Base-by-base conservation (phyloP, 1,139 yeast species). In the Diutina sp. region DNA sequence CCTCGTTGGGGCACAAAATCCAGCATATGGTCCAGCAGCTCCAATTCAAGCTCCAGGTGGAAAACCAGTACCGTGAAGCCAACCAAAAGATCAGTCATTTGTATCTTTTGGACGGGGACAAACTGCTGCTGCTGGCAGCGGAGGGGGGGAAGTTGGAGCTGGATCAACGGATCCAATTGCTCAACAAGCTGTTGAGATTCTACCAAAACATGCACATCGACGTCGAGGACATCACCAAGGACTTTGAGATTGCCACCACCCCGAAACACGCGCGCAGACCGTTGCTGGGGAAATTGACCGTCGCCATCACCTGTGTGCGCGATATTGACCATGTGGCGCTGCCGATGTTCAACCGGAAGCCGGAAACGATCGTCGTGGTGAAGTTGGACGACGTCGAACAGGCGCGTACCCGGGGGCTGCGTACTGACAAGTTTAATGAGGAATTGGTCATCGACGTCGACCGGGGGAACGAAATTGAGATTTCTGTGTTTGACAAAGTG, bases 11-110 rank as follows among this genome's bases (percentile, higher is more conserved):
- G n/a, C 97, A 93, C 65, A 82, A 95, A 61, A 93, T 93, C 65
- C 97, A 90, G 69, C 85, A 88, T 64, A 91, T 93, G 98, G 78
- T 93, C 58, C 97, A 90, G 70, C 96, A 90, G 68, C 76, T 93
- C 58, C 97, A 90, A 67, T 90, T 91, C 70, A 93, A 93, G 69
- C 77, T 91, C 56, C 95, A 91, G 66, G 96, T 93, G 50, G 99
- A 93, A 69, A 84, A 88, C 65, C 96, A 93, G 70, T 93, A 91
- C 70, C 84, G 86, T 63, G 95, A 85, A 61, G 98, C 98, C 16
- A 90, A 90, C 63, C 95, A 89, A 62, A 93, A 91, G 68, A 82
- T 93, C 68, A 84, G 88, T 35, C 89, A 85, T 63, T 79, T 93
- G 58, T 93, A 93, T 67, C 85, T 86, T 65, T 79, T 87, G 71